Evolutionary conservation across 179 eudicot species (phyloP).

Genomic region (Beta macrorhiza): DNA sequence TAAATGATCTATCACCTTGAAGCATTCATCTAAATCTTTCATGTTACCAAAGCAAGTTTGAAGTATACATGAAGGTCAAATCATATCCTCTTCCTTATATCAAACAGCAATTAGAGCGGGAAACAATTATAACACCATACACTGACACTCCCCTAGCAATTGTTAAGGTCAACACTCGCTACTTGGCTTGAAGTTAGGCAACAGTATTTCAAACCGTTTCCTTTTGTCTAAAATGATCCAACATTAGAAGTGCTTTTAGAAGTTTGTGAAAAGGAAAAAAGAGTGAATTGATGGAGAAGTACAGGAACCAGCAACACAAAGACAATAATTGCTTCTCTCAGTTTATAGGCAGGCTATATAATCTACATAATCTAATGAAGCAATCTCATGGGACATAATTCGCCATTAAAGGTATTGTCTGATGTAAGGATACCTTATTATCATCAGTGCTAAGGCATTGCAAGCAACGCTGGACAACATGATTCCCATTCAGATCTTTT

Average conservation of each 20-base stretch:
- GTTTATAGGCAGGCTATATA: neutral
- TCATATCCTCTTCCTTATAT: neutral
- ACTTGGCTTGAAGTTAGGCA: neutral
- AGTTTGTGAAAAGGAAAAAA: neutral
- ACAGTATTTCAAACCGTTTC: neutral
- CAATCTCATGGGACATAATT: neutral
- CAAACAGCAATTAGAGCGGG: neutral
- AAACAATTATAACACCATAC: neutral
- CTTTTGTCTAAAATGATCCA: neutral
- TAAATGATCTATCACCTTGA: neutral
- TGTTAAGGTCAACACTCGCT: neutral
- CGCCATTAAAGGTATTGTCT: neutral
- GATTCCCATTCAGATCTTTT: constrained; percentile 85
- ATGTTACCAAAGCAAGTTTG: neutral
- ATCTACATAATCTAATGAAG: neutral
- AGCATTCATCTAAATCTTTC: neutral
- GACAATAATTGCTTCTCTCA: neutral
- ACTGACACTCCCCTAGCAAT: neutral
- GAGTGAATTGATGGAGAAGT: neutral
- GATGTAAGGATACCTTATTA: constrained; percentile 56
- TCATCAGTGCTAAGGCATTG: constrained; percentile 68
- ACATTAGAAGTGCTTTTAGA: neutral
- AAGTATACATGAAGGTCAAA: neutral
- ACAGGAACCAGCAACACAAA: neutral
- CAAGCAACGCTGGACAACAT: constrained; percentile 85